Evolutionary conservation across 2,329 filamentous ascomycete species (phyloP).

Genomic region (Cladosporium sp.): DNA sequence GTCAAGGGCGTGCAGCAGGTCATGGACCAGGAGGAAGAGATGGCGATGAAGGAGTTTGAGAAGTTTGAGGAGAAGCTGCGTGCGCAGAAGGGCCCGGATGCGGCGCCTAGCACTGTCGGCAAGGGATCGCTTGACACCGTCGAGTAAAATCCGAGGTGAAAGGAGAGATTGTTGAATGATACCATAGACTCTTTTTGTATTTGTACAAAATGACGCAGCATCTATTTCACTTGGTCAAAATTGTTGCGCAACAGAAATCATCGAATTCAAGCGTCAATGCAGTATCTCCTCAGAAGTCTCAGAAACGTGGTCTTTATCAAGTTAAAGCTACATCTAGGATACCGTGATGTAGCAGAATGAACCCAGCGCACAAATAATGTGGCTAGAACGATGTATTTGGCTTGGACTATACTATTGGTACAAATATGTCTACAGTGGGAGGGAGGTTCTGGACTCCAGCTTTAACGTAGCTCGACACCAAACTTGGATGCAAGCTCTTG

Average conservation of each 20-base stretch:
- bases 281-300: no score
- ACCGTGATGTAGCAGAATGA: no score
- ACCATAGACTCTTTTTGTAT: neutral
- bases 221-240: no score
- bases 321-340: no score
- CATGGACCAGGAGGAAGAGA: constrained; percentile 83
- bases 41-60: constrained; percentile 79
- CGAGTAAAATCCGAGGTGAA: neutral
- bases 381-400: no score
- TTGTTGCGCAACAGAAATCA: no score
- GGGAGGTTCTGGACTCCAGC: neutral
- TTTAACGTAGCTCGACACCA: constrained; percentile 69
- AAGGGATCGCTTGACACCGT: constrained; percentile 49
- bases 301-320: no score
- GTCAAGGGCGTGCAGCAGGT: constrained; percentile 90
- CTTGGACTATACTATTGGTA: no score
- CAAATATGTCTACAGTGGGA: no score
- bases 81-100: constrained; percentile 50
- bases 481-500: constrained; percentile 60
- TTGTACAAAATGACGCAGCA: neutral
- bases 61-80: constrained; percentile 85
- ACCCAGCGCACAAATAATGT: no score
- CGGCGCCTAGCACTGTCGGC: constrained; percentile 43
- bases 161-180: neutral
- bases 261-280: no score